Base-by-base conservation (phyloP, 495 filamentous ascomycete genomes). In the Podospora sp. region DNA sequence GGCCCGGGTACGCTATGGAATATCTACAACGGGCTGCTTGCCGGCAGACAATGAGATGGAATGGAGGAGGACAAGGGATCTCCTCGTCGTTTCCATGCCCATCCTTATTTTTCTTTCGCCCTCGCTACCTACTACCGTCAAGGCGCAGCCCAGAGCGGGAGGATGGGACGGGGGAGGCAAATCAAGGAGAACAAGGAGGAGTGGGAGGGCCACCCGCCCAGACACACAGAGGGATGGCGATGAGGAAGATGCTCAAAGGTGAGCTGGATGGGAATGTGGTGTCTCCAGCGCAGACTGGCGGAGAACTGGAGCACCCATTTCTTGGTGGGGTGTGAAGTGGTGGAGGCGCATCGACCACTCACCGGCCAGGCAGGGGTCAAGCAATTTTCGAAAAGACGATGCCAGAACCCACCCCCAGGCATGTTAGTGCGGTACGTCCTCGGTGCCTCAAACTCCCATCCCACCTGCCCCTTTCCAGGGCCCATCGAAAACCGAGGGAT, bases 281-380 rank as follows among this genome's bases (percentile, higher is more conserved):
- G 33, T 64, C 60, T 26, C 33, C 61, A 69, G 49, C 24, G 61
- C 61, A 51, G 29, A 63, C 61, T 63, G 61, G 61, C 49, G 61
- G 61, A 63, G 49, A 63, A 63, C 64, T 67, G 62, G 62, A 63
- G 61, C 24, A 71, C 56, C 59, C 65, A 64, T 63, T 63, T 66
- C 26, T 22, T 65, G 67, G 70, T 75, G 68, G 71, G 73, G 69
- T 73, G 69, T 68, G 67, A 67, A 64, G 67, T 64, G 61, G 66
- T 66, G 71, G 65, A 63, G 68, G 64, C 63, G 29, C 49, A 40
- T 60, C 55, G 46, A 18, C 68, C 72, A 72, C 63, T 74, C 70
- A 72, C 65, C 60, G 29, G 16, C 29, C 62, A 61, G 62, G 60
- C 65, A 63, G 33, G 64, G 69, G 51, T 67, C 63, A 71, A 68